Percentiles rank a stretch among this genome's conserved stretches.
These are phyloP conservation scores for Microbotryomycetes sp. DNA, from an alignment of 1,284 basidiomycete genomes.

Conservation along the genomic window DNA sequence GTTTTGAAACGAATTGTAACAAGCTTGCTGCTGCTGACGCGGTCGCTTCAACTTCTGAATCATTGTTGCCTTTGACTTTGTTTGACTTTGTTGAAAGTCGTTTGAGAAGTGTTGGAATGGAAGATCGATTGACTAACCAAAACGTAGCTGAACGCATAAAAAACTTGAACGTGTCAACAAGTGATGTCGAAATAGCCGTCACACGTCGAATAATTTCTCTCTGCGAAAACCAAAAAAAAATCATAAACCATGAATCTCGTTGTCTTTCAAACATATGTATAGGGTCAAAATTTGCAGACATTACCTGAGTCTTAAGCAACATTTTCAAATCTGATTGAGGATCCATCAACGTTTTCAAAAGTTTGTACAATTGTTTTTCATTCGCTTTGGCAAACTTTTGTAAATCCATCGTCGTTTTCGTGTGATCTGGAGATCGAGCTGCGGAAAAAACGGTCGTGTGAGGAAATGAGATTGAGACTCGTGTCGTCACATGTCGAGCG, in stretches of 20 bases:
- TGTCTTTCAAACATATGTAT: too few species aligned
- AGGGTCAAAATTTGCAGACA: slow-evolving; percentile 32
- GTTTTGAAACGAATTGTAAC: slow-evolving; percentile 62
- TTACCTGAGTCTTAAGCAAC: slow-evolving; percentile 68
- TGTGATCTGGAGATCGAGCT: slow-evolving; percentile 61
- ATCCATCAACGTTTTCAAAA: slow-evolving; percentile 74
- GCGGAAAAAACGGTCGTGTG: background rate
- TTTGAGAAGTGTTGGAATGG: slow-evolving; percentile 65
- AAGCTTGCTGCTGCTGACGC: slow-evolving; percentile 39
- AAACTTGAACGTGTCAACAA: slow-evolving; percentile 62
- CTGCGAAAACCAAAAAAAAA: slow-evolving; percentile 43
- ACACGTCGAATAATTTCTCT: slow-evolving; percentile 69
- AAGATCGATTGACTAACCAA: slow-evolving; percentile 74
- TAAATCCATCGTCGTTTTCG: slow-evolving; percentile 71
- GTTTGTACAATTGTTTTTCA: slow-evolving; percentile 75
- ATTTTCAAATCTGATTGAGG: slow-evolving; percentile 72
- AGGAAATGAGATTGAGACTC: too few species aligned
- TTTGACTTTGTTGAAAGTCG: slow-evolving; percentile 52
- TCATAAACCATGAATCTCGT: too few species aligned
- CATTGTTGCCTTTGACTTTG: slow-evolving; percentile 39
- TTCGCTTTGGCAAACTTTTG: slow-evolving; percentile 78
- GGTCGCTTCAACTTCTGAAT: slow-evolving; percentile 22
- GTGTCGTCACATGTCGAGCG: too few species aligned
- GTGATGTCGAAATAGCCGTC: slow-evolving; percentile 59
- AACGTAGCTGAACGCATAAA: slow-evolving; percentile 67